phyloP scores from a whole-genome alignment of 306 rosid species.

The Myrica gale region DNA sequence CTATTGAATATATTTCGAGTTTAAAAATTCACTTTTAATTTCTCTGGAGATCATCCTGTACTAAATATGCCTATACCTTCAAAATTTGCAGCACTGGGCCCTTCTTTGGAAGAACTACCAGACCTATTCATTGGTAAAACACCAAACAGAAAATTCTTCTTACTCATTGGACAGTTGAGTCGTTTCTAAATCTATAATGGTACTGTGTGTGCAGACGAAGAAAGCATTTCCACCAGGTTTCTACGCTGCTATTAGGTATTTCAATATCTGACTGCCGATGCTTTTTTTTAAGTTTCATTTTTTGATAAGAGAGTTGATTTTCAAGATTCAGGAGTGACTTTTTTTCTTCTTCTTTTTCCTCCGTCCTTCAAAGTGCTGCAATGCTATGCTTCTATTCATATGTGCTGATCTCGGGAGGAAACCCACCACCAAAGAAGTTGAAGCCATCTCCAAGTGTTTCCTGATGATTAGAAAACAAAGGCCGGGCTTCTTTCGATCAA shows the following conservation, averaged over 20 bases:
- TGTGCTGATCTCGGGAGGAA: conserved; percentile 76
- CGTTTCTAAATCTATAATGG: conserved; percentile 6
- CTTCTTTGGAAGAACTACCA: conserved; percentile 77
- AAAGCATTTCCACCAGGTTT: conserved; percentile 68
- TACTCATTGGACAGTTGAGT: conserved; percentile 8
- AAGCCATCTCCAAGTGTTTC: conserved; percentile 57
- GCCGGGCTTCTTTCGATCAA: conserved; percentile 4
- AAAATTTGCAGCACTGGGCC: conserved; percentile 50
- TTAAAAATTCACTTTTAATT: background rate
- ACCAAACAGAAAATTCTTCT: conserved; percentile 9
- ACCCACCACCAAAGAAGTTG: conserved; percentile 91
- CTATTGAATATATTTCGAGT: background rate
- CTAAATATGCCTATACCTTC: background rate
- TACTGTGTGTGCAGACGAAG: conserved; percentile 60
- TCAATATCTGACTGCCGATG: conserved; percentile 17
- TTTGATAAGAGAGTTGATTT: background rate
- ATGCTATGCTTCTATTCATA: conserved; percentile 87
- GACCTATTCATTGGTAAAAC: conserved; percentile 62
- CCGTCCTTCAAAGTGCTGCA: conserved; percentile 56
- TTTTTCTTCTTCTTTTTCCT: background rate
- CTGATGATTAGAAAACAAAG: conserved; percentile 35
- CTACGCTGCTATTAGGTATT: conserved; percentile 60
- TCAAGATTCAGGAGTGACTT: conserved; percentile 14
- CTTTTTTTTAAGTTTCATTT: background rate
- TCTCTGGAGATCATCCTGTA: background rate